These are phyloP conservation scores for Cutaneotrichosporon mucoides DNA, from an alignment of 1,284 basidiomycete genomes.

Conservation along the genomic window DNA sequence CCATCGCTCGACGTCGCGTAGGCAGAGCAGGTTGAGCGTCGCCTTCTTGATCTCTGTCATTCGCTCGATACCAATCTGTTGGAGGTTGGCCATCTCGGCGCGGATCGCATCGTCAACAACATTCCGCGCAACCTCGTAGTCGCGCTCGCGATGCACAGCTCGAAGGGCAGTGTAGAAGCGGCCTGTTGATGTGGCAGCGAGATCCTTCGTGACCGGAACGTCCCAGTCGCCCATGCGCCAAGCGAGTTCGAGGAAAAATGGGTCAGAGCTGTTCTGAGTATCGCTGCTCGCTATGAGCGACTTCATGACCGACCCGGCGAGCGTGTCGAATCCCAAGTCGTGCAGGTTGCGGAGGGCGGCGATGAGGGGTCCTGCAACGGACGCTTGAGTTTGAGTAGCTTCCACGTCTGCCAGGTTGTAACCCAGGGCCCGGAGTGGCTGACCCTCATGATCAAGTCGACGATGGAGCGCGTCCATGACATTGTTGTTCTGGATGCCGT, in stretches of 20 bases:
- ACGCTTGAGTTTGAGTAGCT: conserved; percentile 40
- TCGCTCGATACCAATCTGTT: conserved; percentile 67
- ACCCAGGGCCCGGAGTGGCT: conserved; percentile 85
- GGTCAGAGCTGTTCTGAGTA: conserved; percentile 45
- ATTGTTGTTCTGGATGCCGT: conserved; percentile 77
- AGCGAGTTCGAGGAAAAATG: conserved; percentile 69
- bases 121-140: conserved; percentile 53
- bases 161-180: conserved; percentile 70
- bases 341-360: conserved; percentile 71
- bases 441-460: conserved; percentile 83
- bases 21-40: conserved; percentile 67
- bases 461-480: conserved; percentile 71
- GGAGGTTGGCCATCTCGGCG: conserved; percentile 64
- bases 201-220: conserved; percentile 58
- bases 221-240: conserved; percentile 94
- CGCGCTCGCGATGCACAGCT: conserved; percentile 68
- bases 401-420: conserved; percentile 83
- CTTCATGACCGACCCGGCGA: conserved; percentile 56
- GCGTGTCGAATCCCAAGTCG: conserved; percentile 77
- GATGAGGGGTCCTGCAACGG: conserved; percentile 28
- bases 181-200: conserved; percentile 50
- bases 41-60: conserved; percentile 67
- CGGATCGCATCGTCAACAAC: conserved; percentile 56
- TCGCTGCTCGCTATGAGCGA: conserved; percentile 2
- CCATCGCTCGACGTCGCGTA: conserved; percentile 60